phyloP scores from a whole-genome alignment of 2,329 filamentous ascomycete species.

The Colletotrichum endophyticum region DNA sequence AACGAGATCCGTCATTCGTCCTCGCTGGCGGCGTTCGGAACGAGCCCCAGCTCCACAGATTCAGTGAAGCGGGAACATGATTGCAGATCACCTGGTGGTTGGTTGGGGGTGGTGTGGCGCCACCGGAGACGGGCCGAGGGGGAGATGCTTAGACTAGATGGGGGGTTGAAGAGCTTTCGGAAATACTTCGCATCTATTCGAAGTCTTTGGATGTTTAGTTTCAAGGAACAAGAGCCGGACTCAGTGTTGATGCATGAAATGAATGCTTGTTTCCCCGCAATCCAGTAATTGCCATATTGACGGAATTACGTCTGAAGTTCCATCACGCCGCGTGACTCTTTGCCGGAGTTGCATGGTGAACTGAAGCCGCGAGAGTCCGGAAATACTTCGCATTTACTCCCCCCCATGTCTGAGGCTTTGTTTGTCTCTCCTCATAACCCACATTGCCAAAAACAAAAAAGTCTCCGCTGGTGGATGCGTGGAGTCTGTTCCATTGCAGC shows the following conservation, averaged over 20 bases:
- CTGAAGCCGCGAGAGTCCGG: not conserved
- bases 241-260: not conserved
- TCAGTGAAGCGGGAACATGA: not conserved
- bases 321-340: not conserved
- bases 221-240: not conserved
- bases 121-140: not conserved
- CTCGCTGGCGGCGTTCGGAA: not conserved
- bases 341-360: not conserved
- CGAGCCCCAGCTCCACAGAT: not conserved
- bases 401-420: not conserved
- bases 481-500: not conserved
- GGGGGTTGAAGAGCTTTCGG: not conserved
- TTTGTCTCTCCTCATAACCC: not conserved
- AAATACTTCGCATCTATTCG: not conserved
- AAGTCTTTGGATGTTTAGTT: not conserved
- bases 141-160: not conserved
- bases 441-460: not conserved
- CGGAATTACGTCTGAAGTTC: not conserved
- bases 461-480: slow-evolving; percentile 9
- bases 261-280: not conserved
- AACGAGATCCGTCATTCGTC: not conserved
- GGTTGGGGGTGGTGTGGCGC: not conserved
- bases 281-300: not conserved
- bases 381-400: slow-evolving; percentile 12
- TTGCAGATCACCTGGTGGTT: not conserved